Conservation (phyloP, 352 stramenopile species). For the Pseudoperonospora humuli region DNA sequence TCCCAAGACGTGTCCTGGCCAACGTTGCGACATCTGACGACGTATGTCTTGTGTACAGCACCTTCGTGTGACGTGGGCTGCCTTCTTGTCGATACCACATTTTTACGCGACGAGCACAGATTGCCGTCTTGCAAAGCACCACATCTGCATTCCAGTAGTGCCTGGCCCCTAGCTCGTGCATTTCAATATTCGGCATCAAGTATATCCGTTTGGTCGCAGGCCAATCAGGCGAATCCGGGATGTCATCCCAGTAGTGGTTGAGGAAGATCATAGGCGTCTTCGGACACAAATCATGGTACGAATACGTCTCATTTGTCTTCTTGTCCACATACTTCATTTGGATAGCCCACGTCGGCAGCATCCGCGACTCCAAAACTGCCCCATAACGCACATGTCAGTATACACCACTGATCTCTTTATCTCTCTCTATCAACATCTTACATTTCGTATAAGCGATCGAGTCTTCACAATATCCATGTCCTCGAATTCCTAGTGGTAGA, state of each 20-base stretch:
- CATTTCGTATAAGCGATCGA: slow-evolving; percentile 52
- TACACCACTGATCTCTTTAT: too few species aligned
- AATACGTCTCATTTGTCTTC: slow-evolving; percentile 12
- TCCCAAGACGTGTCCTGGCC: too few species aligned
- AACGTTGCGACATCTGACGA: slow-evolving; percentile 36
- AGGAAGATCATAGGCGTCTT: slow-evolving; percentile 44
- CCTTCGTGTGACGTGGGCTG: slow-evolving; percentile 35
- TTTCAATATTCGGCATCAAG: slow-evolving; percentile 53
- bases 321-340: slow-evolving; percentile 23
- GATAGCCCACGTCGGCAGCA: slow-evolving; percentile 38
- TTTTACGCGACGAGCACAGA: slow-evolving; percentile 31
- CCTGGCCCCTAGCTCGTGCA: slow-evolving; percentile 42
- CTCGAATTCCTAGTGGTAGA: slow-evolving; percentile 35
- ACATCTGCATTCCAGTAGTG: slow-evolving; percentile 41
- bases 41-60: slow-evolving; percentile 62
- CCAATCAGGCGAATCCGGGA: slow-evolving; percentile 23
- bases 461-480: slow-evolving; percentile 70
- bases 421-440: too few species aligned
- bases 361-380: slow-evolving; percentile 38
- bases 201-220: slow-evolving; percentile 37
- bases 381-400: too few species aligned
- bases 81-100: slow-evolving; percentile 55
- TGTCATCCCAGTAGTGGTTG: slow-evolving; percentile 48
- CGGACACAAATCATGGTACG: slow-evolving; percentile 49
- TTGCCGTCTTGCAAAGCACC: slow-evolving; percentile 42